Evolutionary conservation across 495 filamentous ascomycete species (phyloP), one percentile per base, ranked within the genome.

Genomic region (Trichoderma reesei): DNA sequence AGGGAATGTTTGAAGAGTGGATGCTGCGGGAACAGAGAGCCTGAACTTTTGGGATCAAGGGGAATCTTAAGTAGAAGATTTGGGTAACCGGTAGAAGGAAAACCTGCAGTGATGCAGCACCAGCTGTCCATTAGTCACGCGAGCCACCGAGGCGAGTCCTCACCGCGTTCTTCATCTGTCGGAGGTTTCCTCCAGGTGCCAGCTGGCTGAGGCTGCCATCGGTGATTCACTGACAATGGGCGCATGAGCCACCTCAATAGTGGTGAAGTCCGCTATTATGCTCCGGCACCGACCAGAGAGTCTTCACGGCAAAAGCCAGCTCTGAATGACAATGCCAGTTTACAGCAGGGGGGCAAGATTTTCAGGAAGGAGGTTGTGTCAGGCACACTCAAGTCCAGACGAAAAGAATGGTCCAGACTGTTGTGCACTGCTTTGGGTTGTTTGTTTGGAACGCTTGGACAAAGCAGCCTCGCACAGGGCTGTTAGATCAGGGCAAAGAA

Each of bases 141-240:
- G 51, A 56, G 61, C 18, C 8, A 36, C 16, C 20, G 63, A 61
- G 48, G 26, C 61, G 13, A 63, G 62, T 3, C 68, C 68, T 2
- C 68, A 73, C 10, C 46, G 39, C 60, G 65, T 63, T 54, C 70
- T 69, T 9, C 67, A 3, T 10, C 31, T 56, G 6, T 33, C 20
- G 34, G 51, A 5, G 7, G 10, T 33, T 56, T 56, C 26, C 16
- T 1, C 51, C 26, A 56, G 31, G 34, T 56, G 51, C 31, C 26
- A 33, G 51, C 65, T 56, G 71, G 68, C 3, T 2, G 10, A 18
- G 31, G 26, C 26, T 16, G 34, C 3, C 34, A 56, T 11, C 20
- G 51, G 51, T 56, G 51, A 56, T 33, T 56, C 51, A 56, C 31
- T 33, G 51, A 8, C 26, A 39, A 11, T 11, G 6, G 11, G 11